Evolutionary conservation across 2,329 filamentous ascomycete species (phyloP).

Genomic region (Colletotrichum tamarilloi): DNA sequence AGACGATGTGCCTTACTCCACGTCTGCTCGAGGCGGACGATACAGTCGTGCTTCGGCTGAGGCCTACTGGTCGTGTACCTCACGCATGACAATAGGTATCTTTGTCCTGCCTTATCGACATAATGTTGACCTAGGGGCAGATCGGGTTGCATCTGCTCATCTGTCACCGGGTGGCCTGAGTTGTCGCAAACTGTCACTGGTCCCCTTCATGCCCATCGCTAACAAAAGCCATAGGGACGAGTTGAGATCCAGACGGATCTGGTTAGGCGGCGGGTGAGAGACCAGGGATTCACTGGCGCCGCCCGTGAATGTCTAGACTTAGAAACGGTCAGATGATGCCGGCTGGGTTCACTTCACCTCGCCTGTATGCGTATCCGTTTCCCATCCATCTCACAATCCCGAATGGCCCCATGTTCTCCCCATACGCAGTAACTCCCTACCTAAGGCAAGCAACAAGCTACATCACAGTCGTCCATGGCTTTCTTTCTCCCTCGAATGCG

Average conservation of each 20-base stretch:
- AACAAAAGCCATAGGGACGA: background rate
- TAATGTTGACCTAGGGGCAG: background rate
- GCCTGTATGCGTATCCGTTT: background rate
- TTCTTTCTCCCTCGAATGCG: background rate
- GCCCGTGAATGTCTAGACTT: conserved; percentile 8
- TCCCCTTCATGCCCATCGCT: background rate
- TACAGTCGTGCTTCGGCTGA: background rate
- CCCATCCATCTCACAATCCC: background rate
- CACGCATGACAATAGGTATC: background rate
- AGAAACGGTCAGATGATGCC: conserved; percentile 27
- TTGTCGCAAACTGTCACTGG: conserved; percentile 2
- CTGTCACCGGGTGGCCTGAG: background rate
- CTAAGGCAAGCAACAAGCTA: background rate
- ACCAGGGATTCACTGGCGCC: background rate
- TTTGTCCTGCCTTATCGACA: background rate
- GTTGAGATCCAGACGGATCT: conserved; percentile 1
- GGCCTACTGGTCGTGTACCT: background rate
- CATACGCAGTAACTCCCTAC: background rate
- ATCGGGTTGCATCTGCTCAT: background rate
- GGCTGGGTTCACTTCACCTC: conserved; percentile 1
- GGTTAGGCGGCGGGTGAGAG: background rate
- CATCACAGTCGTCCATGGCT: background rate
- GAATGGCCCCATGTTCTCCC: conserved; percentile 6
- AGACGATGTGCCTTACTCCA: background rate
- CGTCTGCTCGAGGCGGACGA: too few relatives aligned